Percentiles rank a stretch among this genome's conserved stretches.
Conservation (phyloP, 306 rosid genomes). For the Castanea sativa region DNA sequence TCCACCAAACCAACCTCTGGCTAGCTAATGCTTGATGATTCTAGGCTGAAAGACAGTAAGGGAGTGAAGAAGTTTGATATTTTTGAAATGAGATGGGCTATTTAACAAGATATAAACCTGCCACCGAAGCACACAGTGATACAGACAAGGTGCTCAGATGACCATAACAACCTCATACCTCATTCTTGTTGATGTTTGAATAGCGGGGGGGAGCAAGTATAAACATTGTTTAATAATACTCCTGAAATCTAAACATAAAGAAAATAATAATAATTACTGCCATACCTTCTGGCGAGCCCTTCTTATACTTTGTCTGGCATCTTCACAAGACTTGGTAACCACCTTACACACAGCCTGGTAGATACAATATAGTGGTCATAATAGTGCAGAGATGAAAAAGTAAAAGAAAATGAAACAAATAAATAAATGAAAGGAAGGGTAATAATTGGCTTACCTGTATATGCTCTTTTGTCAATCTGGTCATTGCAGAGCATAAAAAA, state of each 20-base stretch:
- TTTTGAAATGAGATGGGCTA: too few relatives aligned
- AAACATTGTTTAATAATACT: not conserved
- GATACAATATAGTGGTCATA: conserved; percentile 6
- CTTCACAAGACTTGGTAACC: conserved; percentile 82
- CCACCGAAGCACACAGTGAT: too few relatives aligned
- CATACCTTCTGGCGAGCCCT: conserved; percentile 90
- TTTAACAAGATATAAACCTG: too few relatives aligned
- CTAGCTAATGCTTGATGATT: too few relatives aligned
- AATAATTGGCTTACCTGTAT: conserved; percentile 55
- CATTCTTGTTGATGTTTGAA: too few relatives aligned
- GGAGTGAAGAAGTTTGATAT: too few relatives aligned
- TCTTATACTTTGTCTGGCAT: conserved; percentile 80
- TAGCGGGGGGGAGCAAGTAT: too few relatives aligned
- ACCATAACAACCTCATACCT: too few relatives aligned
- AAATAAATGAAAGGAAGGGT: conserved; percentile 8
- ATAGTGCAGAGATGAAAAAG: not conserved
- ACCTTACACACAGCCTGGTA: conserved; percentile 73
- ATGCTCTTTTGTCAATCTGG: conserved; percentile 94
- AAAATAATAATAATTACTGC: conserved; percentile 5
- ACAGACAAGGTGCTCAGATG: too few relatives aligned
- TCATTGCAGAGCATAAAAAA: conserved; percentile 21
- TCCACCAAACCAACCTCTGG: too few relatives aligned
- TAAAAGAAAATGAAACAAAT: not conserved
- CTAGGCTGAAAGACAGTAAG: too few relatives aligned
- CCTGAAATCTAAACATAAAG: not conserved